These are phyloP conservation scores for Hyaloscypha bicolor DNA, from an alignment of 495 filamentous ascomycete species.

Conservation along the genomic window DNA sequence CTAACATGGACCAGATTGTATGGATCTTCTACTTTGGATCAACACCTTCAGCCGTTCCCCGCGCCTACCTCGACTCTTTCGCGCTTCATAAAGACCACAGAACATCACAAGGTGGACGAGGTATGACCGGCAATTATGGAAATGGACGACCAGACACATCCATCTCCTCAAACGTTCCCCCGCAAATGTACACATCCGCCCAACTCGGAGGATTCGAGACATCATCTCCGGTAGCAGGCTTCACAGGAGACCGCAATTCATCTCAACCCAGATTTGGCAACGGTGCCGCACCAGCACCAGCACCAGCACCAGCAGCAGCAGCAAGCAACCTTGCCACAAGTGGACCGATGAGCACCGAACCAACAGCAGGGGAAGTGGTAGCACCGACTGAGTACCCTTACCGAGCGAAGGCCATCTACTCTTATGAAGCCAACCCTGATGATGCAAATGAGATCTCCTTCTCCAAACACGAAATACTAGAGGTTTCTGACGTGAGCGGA, in stretches of 20 bases:
- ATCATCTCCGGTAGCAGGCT: slow-evolving; percentile 81
- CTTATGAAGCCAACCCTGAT: slow-evolving; percentile 96
- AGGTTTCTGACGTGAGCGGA: slow-evolving; percentile 96
- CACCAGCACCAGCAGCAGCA: slow-evolving; percentile 26
- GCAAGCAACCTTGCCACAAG: slow-evolving; percentile 31
- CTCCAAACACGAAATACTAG: slow-evolving; percentile 92
- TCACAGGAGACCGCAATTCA: slow-evolving; percentile 49
- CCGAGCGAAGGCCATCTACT: slow-evolving; percentile 96
- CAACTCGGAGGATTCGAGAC: slow-evolving; percentile 97
- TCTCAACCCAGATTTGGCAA: slow-evolving; percentile 59
- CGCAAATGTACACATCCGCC: slow-evolving; percentile 96
- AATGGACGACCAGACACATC: slow-evolving; percentile 77
- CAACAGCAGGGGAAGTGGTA: slow-evolving; percentile 64
- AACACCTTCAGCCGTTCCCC: slow-evolving; percentile 81
- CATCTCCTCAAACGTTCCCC: slow-evolving; percentile 67
- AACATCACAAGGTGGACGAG: slow-evolving; percentile 57
- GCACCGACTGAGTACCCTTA: slow-evolving; percentile 94
- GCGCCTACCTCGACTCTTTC: slow-evolving; percentile 93
- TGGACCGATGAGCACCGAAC: slow-evolving; percentile 32
- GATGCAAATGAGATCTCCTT: slow-evolving; percentile 99
- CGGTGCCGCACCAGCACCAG: slow-evolving; percentile 15
- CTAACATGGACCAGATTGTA: slow-evolving; percentile 64
- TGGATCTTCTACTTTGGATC: slow-evolving; percentile 99
- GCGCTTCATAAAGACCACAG: slow-evolving; percentile 85
- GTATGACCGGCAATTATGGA: slow-evolving; percentile 68